Conservation (phyloP, 176 grass and related monocot species). For the Aegilops speltoides region DNA sequence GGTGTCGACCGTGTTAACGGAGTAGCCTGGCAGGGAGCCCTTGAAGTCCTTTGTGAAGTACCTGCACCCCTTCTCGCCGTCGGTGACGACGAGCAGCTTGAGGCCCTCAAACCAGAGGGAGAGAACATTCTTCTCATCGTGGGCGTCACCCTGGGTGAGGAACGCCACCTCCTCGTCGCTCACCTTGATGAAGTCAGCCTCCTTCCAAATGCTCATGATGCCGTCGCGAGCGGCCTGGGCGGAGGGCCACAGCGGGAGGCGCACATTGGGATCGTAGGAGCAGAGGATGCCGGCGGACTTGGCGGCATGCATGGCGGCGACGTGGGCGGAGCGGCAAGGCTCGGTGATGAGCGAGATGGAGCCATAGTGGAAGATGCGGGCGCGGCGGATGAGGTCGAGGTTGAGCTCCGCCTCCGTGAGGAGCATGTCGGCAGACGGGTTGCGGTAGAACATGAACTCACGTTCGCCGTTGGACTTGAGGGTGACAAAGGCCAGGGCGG, state of each 20-base stretch:
- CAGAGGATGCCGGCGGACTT: slow-evolving; percentile 70
- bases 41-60: slow-evolving; percentile 96
- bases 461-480: too few relatives aligned
- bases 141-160: slow-evolving; percentile 66
- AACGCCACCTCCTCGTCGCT: slow-evolving; percentile 93
- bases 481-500: too few relatives aligned
- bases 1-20: slow-evolving; percentile 74
- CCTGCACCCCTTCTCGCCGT: slow-evolving; percentile 83
- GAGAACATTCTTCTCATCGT: slow-evolving; percentile 61
- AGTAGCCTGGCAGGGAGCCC: slow-evolving; percentile 57
- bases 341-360: slow-evolving; percentile 26
- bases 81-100: slow-evolving; percentile 88
- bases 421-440: too few relatives aligned
- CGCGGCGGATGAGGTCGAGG: too few relatives aligned
- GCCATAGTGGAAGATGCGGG: too few relatives aligned
- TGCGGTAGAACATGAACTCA: too few relatives aligned
- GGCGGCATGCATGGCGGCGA: slow-evolving; percentile 82
- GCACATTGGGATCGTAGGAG: slow-evolving; percentile 90
- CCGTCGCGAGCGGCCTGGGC: slow-evolving; percentile 47
- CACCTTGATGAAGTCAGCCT: slow-evolving; percentile 93
- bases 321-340: slow-evolving; percentile 68
- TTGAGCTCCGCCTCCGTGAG: too few relatives aligned
- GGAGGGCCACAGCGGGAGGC: slow-evolving; percentile 84
- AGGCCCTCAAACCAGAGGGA: slow-evolving; percentile 84
- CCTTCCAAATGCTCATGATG: slow-evolving; percentile 89